Percentiles rank a stretch among this genome's conserved stretches.
These are phyloP conservation scores for Colletotrichum cereale DNA, from an alignment of 2,329 filamentous ascomycete genomes.

Conservation along the genomic window DNA sequence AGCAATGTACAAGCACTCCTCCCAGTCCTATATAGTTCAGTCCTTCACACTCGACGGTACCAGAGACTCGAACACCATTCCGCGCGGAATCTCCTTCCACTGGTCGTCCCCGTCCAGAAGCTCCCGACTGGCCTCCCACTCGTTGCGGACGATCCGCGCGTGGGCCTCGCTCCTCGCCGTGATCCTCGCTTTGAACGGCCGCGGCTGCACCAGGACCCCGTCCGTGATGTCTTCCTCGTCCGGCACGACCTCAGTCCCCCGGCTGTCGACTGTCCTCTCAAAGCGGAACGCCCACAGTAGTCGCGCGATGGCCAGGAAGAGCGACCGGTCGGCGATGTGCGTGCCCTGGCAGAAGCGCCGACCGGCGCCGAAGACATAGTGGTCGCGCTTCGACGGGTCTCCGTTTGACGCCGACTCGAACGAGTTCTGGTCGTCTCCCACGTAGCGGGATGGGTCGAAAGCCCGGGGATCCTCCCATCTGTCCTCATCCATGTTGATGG, in stretches of 20 bases:
- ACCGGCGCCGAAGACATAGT: slow-evolving; percentile 48
- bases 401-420: slow-evolving; percentile 42
- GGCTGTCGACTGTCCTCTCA: slow-evolving; percentile 35
- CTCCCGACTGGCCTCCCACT: slow-evolving; percentile 17
- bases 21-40: background rate
- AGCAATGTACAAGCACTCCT: background rate
- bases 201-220: slow-evolving; percentile 18
- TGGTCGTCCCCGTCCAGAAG: slow-evolving; percentile 20
- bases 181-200: slow-evolving; percentile 31
- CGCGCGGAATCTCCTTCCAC: slow-evolving; percentile 25
- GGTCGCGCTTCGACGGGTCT: slow-evolving; percentile 52
- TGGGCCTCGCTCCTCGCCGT: slow-evolving; percentile 27
- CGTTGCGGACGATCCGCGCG: slow-evolving; percentile 6
- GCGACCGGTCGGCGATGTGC: slow-evolving; percentile 64
- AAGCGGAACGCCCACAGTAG: slow-evolving; percentile 67
- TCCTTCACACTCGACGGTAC: background rate
- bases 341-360: slow-evolving; percentile 47
- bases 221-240: slow-evolving; percentile 46
- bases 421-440: slow-evolving; percentile 42
- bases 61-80: slow-evolving; percentile 16
- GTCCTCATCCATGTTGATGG: slow-evolving; percentile 60
- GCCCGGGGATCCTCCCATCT: slow-evolving; percentile 54
- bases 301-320: slow-evolving; percentile 60
- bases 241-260: slow-evolving; percentile 47
- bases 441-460: slow-evolving; percentile 58